These are phyloP conservation scores for Alternaria sp. DNA, from an alignment of 2,329 filamentous ascomycete species.

Conservation along the genomic window DNA sequence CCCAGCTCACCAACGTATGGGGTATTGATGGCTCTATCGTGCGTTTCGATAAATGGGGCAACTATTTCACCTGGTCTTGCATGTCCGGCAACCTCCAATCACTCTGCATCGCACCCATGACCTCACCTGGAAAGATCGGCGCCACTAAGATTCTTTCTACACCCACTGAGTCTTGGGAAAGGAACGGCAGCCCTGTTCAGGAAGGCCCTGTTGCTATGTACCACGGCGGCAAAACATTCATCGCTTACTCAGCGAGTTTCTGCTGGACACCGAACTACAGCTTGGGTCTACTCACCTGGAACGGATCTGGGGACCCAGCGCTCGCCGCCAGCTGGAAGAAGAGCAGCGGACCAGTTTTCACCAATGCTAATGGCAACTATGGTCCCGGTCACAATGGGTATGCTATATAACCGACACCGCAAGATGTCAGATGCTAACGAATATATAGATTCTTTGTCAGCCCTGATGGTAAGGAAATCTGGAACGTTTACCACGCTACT, in stretches of 20 bases:
- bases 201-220: slow-evolving; percentile 65
- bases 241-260: slow-evolving; percentile 63
- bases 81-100: slow-evolving; percentile 56
- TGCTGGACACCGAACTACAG: slow-evolving; percentile 62
- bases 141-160: slow-evolving; percentile 59
- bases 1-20: slow-evolving; percentile 55
- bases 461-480: slow-evolving; percentile 63
- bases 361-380: slow-evolving; percentile 64
- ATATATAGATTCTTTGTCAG: slow-evolving; percentile 62
- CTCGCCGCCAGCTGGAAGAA: slow-evolving; percentile 60
- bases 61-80: slow-evolving; percentile 66
- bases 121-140: slow-evolving; percentile 56
- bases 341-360: slow-evolving; percentile 59
- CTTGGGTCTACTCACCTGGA: slow-evolving; percentile 63
- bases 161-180: slow-evolving; percentile 63
- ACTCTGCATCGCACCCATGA: slow-evolving; percentile 53
- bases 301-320: slow-evolving; percentile 59
- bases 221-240: slow-evolving; percentile 61
- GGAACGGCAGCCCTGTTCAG: slow-evolving; percentile 60
- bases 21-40: slow-evolving; percentile 63
- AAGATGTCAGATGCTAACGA: not conserved
- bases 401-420: not conserved
- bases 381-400: slow-evolving; percentile 64
- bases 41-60: slow-evolving; percentile 55
- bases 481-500: slow-evolving; percentile 66